Conservation (phyloP, 2,329 filamentous ascomycete genomes). For the Hysterium pulicare region DNA sequence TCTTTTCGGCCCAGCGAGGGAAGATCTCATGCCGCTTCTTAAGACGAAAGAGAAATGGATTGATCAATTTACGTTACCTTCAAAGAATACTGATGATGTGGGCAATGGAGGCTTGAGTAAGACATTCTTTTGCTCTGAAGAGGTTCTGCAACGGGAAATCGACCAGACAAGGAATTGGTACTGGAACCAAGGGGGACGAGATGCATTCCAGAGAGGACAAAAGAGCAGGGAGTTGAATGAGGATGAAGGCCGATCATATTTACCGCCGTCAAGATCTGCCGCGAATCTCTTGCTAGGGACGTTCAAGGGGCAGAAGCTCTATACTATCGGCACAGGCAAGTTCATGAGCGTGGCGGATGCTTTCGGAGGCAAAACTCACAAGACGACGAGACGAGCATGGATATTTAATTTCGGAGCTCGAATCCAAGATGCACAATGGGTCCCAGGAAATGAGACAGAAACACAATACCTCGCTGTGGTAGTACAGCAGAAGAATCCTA, state of each 20-base stretch:
- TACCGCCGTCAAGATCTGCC: slow-evolving; percentile 30
- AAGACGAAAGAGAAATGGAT: slow-evolving; percentile 52
- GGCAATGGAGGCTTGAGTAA: slow-evolving; percentile 38
- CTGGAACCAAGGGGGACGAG: slow-evolving; percentile 38
- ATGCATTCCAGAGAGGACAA: slow-evolving; percentile 44
- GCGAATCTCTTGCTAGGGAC: slow-evolving; percentile 52
- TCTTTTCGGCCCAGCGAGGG: slow-evolving; percentile 50
- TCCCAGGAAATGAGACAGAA: slow-evolving; percentile 38
- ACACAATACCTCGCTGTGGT: slow-evolving; percentile 57
- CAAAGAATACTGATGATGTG: slow-evolving; percentile 32
- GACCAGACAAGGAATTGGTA: slow-evolving; percentile 54
- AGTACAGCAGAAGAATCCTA: slow-evolving; percentile 25
- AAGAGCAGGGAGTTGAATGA: slow-evolving; percentile 30
- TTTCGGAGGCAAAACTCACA: slow-evolving; percentile 14
- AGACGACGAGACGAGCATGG: slow-evolving; percentile 44
- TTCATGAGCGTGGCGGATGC: slow-evolving; percentile 44
- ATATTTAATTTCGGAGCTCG: slow-evolving; percentile 55
- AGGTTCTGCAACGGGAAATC: slow-evolving; percentile 44
- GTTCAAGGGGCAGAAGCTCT: slow-evolving; percentile 41
- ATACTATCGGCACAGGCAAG: slow-evolving; percentile 41
- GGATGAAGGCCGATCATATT: slow-evolving; percentile 41
- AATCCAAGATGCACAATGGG: slow-evolving; percentile 50
- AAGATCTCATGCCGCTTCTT: slow-evolving; percentile 49
- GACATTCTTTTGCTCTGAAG: slow-evolving; percentile 44
- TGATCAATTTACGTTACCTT: slow-evolving; percentile 51